A percentile compares a stretch with the other conserved stretches of the same genome.
Evolutionary conservation across 495 filamentous ascomycete genomes (phyloP).

Genomic region (Hypoxylon subgilvum): DNA sequence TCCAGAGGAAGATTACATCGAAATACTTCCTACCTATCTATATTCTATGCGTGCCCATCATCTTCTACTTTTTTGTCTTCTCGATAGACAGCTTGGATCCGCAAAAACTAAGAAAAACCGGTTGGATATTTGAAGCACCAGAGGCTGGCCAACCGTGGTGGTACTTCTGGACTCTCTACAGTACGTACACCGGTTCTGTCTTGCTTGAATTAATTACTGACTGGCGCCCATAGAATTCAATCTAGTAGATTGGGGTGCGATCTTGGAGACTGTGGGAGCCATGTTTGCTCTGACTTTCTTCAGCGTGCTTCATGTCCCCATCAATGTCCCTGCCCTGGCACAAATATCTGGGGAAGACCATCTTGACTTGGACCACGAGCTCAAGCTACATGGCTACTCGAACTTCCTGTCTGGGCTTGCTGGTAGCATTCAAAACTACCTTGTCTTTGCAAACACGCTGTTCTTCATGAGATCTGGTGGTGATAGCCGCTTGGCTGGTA

Average conservation of each 20-base stretch:
- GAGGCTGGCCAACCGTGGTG: conserved; percentile 88
- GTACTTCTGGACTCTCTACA: conserved; percentile 94
- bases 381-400: conserved; percentile 90
- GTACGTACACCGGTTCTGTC: conserved; percentile 53
- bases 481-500: conserved; percentile 80
- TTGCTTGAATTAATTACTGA: conserved; percentile 17
- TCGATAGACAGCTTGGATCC: conserved; percentile 68
- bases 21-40: conserved; percentile 86
- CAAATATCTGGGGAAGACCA: conserved; percentile 90
- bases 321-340: conserved; percentile 92
- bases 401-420: conserved; percentile 85
- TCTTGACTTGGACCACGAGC: conserved; percentile 85
- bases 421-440: conserved; percentile 96
- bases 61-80: conserved; percentile 83
- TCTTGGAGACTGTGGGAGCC: conserved; percentile 80
- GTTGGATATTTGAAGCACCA: conserved; percentile 91
- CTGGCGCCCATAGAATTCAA: conserved; percentile 64
- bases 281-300: conserved; percentile 99
- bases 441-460: conserved; percentile 96
- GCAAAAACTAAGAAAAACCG: conserved; percentile 65
- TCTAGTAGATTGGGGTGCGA: conserved; percentile 77
- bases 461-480: conserved; percentile 92
- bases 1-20: conserved; percentile 75
- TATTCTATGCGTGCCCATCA: conserved; percentile 76
- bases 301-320: conserved; percentile 93